Evolutionary conservation across 352 stramenopile species (phyloP), one percentile per base, ranked within the genome.

Genomic region (Hyaloperonospora brassicae): DNA sequence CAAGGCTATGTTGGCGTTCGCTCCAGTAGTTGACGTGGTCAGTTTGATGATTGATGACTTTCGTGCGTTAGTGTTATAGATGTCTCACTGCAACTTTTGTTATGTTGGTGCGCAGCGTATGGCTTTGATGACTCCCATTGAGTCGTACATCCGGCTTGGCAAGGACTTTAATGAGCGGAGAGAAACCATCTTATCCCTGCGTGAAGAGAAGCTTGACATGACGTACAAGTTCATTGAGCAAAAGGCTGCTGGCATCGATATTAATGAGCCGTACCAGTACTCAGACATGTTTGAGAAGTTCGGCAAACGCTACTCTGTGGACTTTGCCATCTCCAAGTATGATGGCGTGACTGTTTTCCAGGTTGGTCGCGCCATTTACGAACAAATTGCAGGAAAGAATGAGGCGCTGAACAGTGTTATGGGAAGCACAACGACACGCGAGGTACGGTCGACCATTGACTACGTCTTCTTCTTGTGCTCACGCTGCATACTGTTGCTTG

Each of bases 201-300:
- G 77, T 2, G 77, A 87, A 40, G 79, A 90, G 49, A 90, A 90
- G 57, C 61, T 90, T 2, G 77, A 87, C 59, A 82, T 77, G 73
- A 85, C 79, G 39, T 77, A 79, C 67, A 84, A 84, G 50, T 90
- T 84, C 55, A 87, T 90, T 58, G 79, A 87, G 56, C 66, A 84
- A 31, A 86, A 90, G 50, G 52, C 76, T 5, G 64, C 70, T 22
- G 73, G 73, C 1, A 63, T 90, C 31, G 69, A 86, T 41, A 7
- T 70, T 11, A 62, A 77, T 31, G 62, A 86, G 59, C 76, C 75
- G 30, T 86, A 87, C 68, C 70, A 80, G 53, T 86, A 82, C 59
- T 78, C 73, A 25, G 79, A 90, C 58, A 79, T 77, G 66, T 90
- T 90, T 59, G 79, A 90, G 57, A 79, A 81, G 49, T 90, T 87